Conservation (phyloP, 805 yeast genomes). For the Myxozyma monticola region DNA sequence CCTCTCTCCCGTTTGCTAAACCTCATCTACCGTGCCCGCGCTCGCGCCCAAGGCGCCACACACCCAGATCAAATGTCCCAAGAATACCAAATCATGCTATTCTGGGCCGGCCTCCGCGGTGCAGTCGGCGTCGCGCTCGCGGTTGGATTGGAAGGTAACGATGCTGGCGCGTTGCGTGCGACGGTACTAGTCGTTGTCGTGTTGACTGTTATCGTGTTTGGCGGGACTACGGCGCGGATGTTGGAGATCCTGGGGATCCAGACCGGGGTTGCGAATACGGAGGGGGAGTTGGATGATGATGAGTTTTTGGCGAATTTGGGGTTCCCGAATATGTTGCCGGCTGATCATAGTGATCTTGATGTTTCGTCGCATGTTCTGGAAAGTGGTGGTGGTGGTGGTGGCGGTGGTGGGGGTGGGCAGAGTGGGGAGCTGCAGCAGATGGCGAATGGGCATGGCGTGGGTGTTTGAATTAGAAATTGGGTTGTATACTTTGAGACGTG, state of each 20-base stretch:
- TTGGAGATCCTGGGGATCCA: slow-evolving; percentile 89
- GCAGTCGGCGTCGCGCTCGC: slow-evolving; percentile 99
- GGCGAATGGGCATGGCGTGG: background rate
- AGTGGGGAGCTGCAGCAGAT: background rate
- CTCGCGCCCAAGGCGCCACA: slow-evolving; percentile 40
- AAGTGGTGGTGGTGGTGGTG: background rate
- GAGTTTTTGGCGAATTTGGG: slow-evolving; percentile 52
- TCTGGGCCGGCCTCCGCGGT: slow-evolving; percentile 99
- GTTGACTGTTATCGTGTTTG: slow-evolving; percentile 90
- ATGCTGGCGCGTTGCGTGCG: slow-evolving; percentile 82
- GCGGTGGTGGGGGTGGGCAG: background rate
- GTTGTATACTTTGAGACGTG: too few species aligned
- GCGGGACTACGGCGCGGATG: slow-evolving; percentile 99
- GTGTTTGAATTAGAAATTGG: background rate
- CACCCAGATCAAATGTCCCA: slow-evolving; percentile 87
- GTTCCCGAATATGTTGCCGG: slow-evolving; percentile 45
- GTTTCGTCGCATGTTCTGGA: background rate
- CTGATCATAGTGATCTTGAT: background rate
- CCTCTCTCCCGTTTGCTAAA: slow-evolving; percentile 85
- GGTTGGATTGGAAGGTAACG: slow-evolving; percentile 94
- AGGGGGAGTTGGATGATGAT: slow-evolving; percentile 85
- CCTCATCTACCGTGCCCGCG: slow-evolving; percentile 66
- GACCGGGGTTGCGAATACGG: slow-evolving; percentile 79
- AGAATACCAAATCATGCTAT: slow-evolving; percentile 96
- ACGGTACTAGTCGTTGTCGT: slow-evolving; percentile 97